Evolutionary conservation across 345 rosid genomes (phyloP), one percentile per base, ranked within the genome.

Genomic region (Punica granatum): DNA sequence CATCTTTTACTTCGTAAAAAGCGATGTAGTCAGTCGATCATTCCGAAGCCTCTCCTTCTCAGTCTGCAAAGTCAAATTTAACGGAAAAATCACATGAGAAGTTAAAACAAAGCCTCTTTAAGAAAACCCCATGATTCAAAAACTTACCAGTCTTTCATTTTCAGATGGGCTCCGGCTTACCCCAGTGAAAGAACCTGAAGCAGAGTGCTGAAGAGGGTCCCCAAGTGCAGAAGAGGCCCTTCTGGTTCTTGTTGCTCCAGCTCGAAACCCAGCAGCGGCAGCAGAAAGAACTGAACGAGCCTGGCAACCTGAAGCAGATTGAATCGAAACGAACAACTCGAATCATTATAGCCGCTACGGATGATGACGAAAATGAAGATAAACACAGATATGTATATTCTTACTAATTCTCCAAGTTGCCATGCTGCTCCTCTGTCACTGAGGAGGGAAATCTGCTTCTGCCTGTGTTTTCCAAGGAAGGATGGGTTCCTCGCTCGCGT

Each of bases 241-340:
- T 37, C 41, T 11, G n/a, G 36, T 16, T 62, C 43, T 62, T 36
- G 25, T 21, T 3, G 14, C 42, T 62, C 25, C 26, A 7, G 44
- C 18, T 15, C 43, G 26, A 11, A 35, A 18, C 18, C 21, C 36
- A 15, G 39, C 12, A 19, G 64, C 41, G 18, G 41, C 42, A 62
- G 43, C 53, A 5, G 58, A 51, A 18, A 33, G 28, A 11, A 34
- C 42, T 56, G 54, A 37, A 37, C 67, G 60, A 53, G 60, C 48
- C 3, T 61, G 53, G 60, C 42, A 69, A 35, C 67, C 72, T 69
- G 72, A 69, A 63, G 43, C 60, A 35, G 42, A 32, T 5, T 28
- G 37, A 69, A 42, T 35, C n/a, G 3, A 41, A 30, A 64, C 19
- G 30, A 41, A 37, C 39, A 30, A 28, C 23, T 28, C 6, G 21